phyloP scores from a whole-genome alignment of 441 rosid genomes.

The Viola pubescens region DNA sequence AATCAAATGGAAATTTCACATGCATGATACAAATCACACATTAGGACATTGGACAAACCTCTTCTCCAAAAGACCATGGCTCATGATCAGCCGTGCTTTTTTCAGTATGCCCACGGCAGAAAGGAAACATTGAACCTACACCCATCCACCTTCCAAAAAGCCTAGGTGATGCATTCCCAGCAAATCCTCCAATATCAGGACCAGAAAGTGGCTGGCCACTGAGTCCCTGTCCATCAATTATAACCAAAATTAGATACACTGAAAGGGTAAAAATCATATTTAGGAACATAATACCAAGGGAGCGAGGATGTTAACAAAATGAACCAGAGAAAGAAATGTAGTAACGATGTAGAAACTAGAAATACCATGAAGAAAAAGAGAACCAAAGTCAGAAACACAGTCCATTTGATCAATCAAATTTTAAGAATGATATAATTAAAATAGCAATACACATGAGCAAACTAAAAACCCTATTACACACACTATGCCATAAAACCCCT shows the following conservation, averaged over 20 bases:
- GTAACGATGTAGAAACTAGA: background rate
- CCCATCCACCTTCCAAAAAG: conserved; percentile 99
- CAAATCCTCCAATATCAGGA: conserved; percentile 97
- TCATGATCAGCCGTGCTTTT: conserved; percentile 66
- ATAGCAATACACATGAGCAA: no score
- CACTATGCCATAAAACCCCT: no score
- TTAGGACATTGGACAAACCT: conserved; percentile 43
- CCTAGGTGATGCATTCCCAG: conserved; percentile 83
- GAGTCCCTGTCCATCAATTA: conserved; percentile 54
- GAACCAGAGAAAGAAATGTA: background rate
- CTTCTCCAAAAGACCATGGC: conserved; percentile 98
- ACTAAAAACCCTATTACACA: no score
- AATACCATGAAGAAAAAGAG: background rate
- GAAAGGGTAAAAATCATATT: background rate
- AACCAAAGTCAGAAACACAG: background rate
- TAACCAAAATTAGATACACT: conserved; percentile 18
- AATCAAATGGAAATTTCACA: no score
- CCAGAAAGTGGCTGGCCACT: conserved; percentile 97
- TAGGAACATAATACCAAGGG: background rate
- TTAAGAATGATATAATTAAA: no score
- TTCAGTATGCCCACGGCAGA: conserved; percentile 90
- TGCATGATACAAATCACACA: no score
- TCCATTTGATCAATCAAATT: no score
- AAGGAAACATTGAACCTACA: conserved; percentile 92
- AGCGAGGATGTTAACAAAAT: background rate